phyloP scores from a whole-genome alignment of 306 rosid species.

The Fragaria iinumae region DNA sequence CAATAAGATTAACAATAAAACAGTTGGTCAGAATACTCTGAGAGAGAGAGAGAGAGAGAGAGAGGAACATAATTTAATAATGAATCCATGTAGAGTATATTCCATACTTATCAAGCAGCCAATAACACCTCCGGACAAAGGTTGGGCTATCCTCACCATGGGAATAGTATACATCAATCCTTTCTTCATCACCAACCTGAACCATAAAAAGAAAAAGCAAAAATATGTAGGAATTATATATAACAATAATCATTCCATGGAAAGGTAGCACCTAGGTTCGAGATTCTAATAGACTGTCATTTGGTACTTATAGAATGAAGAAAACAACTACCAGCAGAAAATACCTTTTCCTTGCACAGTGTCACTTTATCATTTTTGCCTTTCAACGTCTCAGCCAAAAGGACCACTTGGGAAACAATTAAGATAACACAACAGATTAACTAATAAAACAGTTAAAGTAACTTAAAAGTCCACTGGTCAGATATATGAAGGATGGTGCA shows the following conservation, averaged over 20 bases:
- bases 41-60: neutral
- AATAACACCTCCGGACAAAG: slow-evolving; percentile 92
- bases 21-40: slow-evolving; percentile 8
- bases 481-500: neutral
- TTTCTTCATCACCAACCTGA: slow-evolving; percentile 95
- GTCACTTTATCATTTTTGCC: neutral
- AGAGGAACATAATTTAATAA: slow-evolving; percentile 7
- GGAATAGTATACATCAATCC: slow-evolving; percentile 95
- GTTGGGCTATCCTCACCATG: slow-evolving; percentile 76
- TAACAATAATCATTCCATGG: neutral
- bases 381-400: neutral
- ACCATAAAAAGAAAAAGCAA: slow-evolving; percentile 25
- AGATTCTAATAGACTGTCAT: neutral
- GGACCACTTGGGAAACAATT: neutral
- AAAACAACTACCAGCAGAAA: neutral
- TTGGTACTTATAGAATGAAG: neutral
- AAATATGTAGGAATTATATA: neutral
- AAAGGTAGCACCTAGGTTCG: neutral
- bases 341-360: neutral
- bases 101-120: slow-evolving; percentile 97
- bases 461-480: neutral
- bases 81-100: slow-evolving; percentile 22
- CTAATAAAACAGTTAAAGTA: neutral
- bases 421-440: neutral
- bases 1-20: slow-evolving; percentile 31